These are phyloP conservation scores for Stipa capillata DNA, from an alignment of 176 grass and related monocot species.

Conservation along the genomic window DNA sequence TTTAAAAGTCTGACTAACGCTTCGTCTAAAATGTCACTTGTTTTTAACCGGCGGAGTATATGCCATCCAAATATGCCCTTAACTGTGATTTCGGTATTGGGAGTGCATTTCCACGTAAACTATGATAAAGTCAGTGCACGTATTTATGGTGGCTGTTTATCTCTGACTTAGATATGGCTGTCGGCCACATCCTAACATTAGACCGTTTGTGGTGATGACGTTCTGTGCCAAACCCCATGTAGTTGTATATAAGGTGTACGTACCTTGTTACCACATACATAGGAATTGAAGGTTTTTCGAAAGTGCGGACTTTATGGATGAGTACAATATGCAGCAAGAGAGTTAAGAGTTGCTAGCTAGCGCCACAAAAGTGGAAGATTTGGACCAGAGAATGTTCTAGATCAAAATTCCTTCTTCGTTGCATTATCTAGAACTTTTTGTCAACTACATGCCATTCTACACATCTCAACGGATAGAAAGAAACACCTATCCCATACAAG, in stretches of 20 bases:
- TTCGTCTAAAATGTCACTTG: too few species aligned
- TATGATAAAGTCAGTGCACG: too few species aligned
- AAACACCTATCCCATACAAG: neutral
- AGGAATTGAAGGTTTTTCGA: neutral
- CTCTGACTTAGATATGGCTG: neutral
- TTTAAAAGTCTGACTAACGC: too few species aligned
- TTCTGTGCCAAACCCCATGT: neutral
- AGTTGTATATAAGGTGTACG: neutral
- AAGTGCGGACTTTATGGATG: neutral
- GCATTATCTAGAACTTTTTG: constrained; percentile 1
- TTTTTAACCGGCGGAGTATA: too few species aligned
- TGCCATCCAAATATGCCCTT: too few species aligned
- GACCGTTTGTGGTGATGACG: neutral
- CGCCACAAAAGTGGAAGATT: neutral
- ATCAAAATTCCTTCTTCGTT: neutral
- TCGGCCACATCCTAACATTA: neutral
- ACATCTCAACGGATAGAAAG: neutral
- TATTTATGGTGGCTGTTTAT: neutral
- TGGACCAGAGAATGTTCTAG: neutral
- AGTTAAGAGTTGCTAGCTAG: neutral
- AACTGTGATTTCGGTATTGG: too few species aligned
- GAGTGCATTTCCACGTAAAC: too few species aligned
- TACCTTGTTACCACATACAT: neutral
- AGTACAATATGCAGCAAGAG: neutral
- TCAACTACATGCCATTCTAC: neutral